Evolutionary conservation across 352 stramenopile species (phyloP).

Genomic region (Phytopythium ostracodes): DNA sequence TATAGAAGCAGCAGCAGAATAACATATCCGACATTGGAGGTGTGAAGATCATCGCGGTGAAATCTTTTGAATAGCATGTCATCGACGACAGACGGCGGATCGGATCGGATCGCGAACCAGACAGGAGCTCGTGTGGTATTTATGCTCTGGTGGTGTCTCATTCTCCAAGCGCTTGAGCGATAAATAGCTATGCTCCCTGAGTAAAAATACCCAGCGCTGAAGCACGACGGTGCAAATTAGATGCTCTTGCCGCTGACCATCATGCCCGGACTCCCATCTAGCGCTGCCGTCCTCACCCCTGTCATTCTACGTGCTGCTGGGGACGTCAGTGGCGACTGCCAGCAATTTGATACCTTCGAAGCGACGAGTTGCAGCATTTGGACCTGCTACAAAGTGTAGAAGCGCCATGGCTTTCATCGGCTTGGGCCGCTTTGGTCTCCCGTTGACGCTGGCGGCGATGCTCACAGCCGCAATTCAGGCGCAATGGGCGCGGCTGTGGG

Average conservation of each 20-base stretch:
- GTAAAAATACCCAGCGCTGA: neutral
- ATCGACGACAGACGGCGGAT: neutral
- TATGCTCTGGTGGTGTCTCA: neutral
- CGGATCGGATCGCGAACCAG: neutral
- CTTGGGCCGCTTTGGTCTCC: neutral
- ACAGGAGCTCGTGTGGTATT: neutral
- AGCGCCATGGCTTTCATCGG: neutral
- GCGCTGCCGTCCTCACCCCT: neutral
- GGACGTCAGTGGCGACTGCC: neutral
- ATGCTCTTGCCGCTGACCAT: neutral
- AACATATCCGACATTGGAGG: neutral
- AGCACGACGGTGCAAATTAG: neutral
- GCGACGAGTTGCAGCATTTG: neutral
- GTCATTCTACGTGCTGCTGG: neutral
- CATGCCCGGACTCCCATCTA: neutral
- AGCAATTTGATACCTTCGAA: neutral
- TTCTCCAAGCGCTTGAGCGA: neutral
- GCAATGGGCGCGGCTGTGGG: constrained; percentile 57
- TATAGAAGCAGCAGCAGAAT: neutral
- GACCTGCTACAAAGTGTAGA: neutral
- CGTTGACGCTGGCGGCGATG: neutral
- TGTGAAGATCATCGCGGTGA: neutral
- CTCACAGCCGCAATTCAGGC: constrained; percentile 2
- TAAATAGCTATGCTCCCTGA: neutral
- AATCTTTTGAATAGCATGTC: neutral